Percentiles rank a stretch among this genome's conserved stretches.
phyloP scores from a whole-genome alignment of 345 rosid species.

The Citrus medica region DNA sequence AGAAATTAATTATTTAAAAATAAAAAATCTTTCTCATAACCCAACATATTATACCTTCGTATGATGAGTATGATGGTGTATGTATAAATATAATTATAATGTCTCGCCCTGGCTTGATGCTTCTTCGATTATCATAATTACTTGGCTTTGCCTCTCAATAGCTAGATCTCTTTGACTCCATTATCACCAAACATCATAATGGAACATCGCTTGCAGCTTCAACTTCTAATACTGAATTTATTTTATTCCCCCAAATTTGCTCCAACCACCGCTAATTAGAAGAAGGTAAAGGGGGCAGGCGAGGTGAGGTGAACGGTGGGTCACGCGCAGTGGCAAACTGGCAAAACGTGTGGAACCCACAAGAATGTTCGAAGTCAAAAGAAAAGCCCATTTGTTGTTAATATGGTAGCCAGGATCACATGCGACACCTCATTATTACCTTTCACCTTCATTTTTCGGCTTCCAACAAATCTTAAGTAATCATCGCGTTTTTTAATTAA shows the following conservation, averaged over 20 bases:
- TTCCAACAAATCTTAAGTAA: too few species aligned
- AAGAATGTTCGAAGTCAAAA: not conserved
- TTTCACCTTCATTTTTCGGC: not conserved
- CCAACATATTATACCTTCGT: too few species aligned
- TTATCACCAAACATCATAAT: not conserved
- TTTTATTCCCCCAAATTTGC: not conserved
- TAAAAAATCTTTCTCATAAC: too few species aligned
- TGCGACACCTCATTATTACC: not conserved
- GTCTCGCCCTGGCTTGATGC: not conserved
- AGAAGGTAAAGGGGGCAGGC: too few species aligned
- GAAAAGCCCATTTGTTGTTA: not conserved
- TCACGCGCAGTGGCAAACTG: conserved; percentile 4
- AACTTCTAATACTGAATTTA: not conserved
- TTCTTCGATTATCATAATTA: not conserved
- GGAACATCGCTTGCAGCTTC: not conserved
- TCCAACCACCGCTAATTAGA: not conserved
- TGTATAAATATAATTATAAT: too few species aligned
- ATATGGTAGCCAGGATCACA: not conserved
- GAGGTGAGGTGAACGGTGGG: not conserved
- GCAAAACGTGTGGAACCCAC: conserved; percentile 10
- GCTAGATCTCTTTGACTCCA: not conserved
- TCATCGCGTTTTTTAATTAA: not conserved
- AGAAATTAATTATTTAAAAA: too few species aligned
- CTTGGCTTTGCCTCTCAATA: not conserved
- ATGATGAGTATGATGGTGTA: too few species aligned